Base-by-base conservation (phyloP, 495 filamentous ascomycete species). In the Podospora anserina region DNA sequence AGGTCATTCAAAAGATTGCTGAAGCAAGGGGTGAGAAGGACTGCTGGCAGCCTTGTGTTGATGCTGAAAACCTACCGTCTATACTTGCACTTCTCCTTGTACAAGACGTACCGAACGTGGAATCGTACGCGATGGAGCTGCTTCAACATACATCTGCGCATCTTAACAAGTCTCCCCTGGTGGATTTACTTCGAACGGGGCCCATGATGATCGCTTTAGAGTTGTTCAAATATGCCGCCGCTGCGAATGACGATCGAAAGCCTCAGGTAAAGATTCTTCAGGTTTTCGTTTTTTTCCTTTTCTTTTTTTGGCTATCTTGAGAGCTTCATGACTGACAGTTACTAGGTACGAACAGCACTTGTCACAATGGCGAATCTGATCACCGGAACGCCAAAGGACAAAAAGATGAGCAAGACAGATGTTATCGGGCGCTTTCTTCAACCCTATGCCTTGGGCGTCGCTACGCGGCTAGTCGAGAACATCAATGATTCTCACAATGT, bases 371-470 rank as follows among this genome's bases (percentile, higher is more conserved):
- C 91, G 39, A 82, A 75, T 2, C 82, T 94, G 60, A 85, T 88
- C 18, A 82, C 88, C 54, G 77, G 82, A 19, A 76, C 74, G 15
- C 77, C 79, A 74, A 80, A 87, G 15, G 75, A 73, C 26, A 78
- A 73, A 13, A 77, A 54, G 60, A 86, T 78, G 71, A 49, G 39
- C 39, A 86, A 74, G 79, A 91, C 88, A 71, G 83, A 82, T 19
- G 81, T 87, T 56, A 77, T 85, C n/a, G 78, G 96, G 19, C 89
- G 87, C n/a, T 98, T 96, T 77, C 87, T 98, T 58, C 90, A 96
- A 65, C 84, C 84, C 18, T 90, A 97, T 79, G 88, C 94, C 27
- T 87, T 98, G 23, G 94, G 92, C n/a, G 86, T 98, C 66, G 93
- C 96, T 76, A 86, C 89, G 19, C 87, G 90, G 59, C 88, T 98